Conservation (phyloP, 345 rosid genomes). For the Pelargonium nanum region DNA sequence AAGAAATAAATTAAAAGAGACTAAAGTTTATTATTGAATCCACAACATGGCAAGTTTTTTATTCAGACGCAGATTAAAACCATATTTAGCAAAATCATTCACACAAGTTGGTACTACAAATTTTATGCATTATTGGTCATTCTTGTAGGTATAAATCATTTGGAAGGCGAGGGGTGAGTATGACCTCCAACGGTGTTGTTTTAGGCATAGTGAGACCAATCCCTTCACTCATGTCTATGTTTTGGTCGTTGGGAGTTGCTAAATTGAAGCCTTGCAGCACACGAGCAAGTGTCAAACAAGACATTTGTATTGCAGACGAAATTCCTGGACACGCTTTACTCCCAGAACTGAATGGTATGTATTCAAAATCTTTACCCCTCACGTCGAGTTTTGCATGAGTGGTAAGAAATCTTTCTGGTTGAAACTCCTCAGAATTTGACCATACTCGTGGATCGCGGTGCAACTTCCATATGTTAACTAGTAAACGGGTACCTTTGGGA, state of each 20-base stretch:
- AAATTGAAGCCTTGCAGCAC: constrained; percentile 19
- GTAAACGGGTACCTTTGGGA: constrained; percentile 13
- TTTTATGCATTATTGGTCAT: too few species aligned
- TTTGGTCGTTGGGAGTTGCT: background rate
- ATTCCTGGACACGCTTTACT: constrained; percentile 28
- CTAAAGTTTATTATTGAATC: too few species aligned
- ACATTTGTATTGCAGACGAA: constrained; percentile 14
- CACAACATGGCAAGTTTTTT: too few species aligned
- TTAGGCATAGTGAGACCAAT: constrained; percentile 16
- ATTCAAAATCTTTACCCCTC: constrained; percentile 17
- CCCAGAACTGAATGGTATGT: constrained; percentile 22
- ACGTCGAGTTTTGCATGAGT: constrained; percentile 11
- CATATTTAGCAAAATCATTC: too few species aligned
- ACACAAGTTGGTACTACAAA: too few species aligned
- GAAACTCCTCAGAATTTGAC: constrained; percentile 15
- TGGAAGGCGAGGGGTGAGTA: constrained; percentile 10
- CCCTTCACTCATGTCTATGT: constrained; percentile 19
- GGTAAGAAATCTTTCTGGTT: constrained; percentile 23
- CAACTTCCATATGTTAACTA: constrained; percentile 14
- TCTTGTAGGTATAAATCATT: too few species aligned
- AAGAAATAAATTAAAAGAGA: too few species aligned
- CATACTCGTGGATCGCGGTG: constrained; percentile 13
- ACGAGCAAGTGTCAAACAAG: constrained; percentile 17
- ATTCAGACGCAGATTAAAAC: too few species aligned
- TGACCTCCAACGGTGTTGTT: constrained; percentile 18